These are phyloP conservation scores for Solanum rostratum DNA, from an alignment of 257 asterid species.

Conservation along the genomic window DNA sequence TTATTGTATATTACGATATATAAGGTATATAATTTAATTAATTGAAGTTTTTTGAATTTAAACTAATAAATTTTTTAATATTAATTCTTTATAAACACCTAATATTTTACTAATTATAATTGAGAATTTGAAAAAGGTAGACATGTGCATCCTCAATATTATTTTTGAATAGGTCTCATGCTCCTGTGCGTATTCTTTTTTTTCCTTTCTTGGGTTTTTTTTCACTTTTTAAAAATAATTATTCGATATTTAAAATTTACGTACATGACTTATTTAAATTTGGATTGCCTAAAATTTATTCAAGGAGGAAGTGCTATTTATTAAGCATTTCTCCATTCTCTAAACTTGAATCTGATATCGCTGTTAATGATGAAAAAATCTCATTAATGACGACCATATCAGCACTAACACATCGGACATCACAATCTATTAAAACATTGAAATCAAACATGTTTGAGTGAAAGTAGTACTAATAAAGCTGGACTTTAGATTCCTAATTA, in stretches of 20 bases:
- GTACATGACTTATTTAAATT: background rate
- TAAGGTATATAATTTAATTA: too few relatives aligned
- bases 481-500: rapidly evolving
- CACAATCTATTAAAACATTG: too few relatives aligned
- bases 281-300: rapidly evolving
- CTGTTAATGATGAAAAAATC: background rate
- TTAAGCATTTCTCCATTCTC: too few relatives aligned
- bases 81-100: background rate
- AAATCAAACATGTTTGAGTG: too few relatives aligned
- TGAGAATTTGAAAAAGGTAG: background rate
- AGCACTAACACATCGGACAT: too few relatives aligned
- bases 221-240: background rate
- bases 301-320: background rate
- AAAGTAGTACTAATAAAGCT: background rate
- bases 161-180: background rate
- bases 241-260: background rate
- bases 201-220: background rate
- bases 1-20: too few relatives aligned
- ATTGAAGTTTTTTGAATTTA: too few relatives aligned
- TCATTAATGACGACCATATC: too few relatives aligned
- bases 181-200: background rate
- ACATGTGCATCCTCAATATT: background rate
- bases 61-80: background rate
- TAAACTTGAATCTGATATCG: background rate
- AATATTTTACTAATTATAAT: background rate